Evolutionary conservation across 164 flowering plant species (phyloP).

Genomic region (Aristolochia fimbriata): DNA sequence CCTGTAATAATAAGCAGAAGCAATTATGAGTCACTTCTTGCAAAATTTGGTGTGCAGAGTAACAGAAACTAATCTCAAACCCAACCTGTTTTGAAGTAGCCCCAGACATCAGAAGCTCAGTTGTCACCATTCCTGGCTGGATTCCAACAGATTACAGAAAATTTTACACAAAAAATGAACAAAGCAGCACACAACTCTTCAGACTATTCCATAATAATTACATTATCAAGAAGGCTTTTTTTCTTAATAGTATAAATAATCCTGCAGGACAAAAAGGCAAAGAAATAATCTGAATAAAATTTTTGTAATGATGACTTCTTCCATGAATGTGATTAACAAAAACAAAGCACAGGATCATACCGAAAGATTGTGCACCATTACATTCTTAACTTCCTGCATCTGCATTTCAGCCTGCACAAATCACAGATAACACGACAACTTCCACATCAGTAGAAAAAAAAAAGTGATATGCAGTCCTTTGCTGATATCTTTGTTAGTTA

Average conservation of each 20-base stretch:
- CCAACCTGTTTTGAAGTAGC: conserved; percentile 87
- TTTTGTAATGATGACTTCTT: no score
- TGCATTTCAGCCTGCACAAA: conserved; percentile 72
- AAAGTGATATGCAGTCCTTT: not conserved
- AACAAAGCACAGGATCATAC: conserved; percentile 31
- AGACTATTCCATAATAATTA: not conserved
- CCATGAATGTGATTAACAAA: not conserved
- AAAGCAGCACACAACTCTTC: not conserved
- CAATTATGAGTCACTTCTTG: not conserved
- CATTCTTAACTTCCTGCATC: conserved; percentile 88
- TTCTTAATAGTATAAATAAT: no score
- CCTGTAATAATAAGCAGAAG: conserved; percentile 38
- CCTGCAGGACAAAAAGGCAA: not conserved
- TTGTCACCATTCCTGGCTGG: conserved; percentile 99
- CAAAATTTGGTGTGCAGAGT: not conserved
- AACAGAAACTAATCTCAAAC: not conserved
- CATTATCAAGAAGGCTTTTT: not conserved
- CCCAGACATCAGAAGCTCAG: conserved; percentile 96
- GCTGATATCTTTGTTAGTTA: not conserved
- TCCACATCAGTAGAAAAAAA: conserved; percentile 2
- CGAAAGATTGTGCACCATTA: conserved; percentile 83
- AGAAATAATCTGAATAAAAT: no score
- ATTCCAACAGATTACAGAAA: not conserved
- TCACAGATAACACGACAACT: conserved; percentile 4
- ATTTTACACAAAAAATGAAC: not conserved